These are phyloP conservation scores for Cyberlindnera maclurae DNA, from an alignment of 805 yeast genomes.

Conservation along the genomic window DNA sequence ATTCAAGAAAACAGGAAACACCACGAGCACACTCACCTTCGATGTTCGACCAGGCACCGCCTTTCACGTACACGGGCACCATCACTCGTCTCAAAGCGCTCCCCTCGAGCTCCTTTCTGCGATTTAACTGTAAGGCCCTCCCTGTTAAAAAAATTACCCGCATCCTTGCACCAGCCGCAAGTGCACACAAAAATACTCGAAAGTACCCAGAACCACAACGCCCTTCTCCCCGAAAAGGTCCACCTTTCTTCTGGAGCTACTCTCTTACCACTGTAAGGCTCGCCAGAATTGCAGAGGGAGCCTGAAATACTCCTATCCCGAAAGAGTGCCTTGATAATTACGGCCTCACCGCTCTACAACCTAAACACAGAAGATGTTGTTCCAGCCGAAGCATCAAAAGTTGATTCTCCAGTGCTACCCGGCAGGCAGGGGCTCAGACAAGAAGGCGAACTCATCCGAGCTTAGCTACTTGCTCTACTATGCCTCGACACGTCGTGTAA, in stretches of 20 bases:
- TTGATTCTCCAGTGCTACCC: constrained; percentile 91
- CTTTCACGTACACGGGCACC: constrained; percentile 69
- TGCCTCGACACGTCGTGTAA: constrained; percentile 83
- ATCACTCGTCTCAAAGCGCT: constrained; percentile 17
- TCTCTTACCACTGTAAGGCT: too few species aligned
- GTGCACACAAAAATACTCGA: not conserved
- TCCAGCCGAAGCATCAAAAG: constrained; percentile 81
- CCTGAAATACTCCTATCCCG: too few species aligned
- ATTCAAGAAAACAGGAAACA: not conserved
- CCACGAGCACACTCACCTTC: constrained; percentile 54
- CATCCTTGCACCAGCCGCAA: too few species aligned
- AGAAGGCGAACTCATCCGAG: constrained; percentile 89
- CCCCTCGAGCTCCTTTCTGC: too few species aligned
- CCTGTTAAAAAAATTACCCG: too few species aligned
- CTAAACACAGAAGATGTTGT: constrained; percentile 25
- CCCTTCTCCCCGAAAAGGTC: not conserved
- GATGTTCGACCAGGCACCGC: constrained; percentile 83
- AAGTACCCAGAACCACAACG: not conserved
- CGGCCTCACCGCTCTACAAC: not conserved
- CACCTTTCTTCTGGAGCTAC: too few species aligned
- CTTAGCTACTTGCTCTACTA: constrained; percentile 81
- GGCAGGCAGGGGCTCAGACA: constrained; percentile 77
- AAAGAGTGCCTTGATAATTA: not conserved
- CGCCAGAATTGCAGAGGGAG: too few species aligned
- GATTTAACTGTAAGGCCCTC: too few species aligned